These are phyloP conservation scores for Globisporangium barbulae DNA, from an alignment of 352 stramenopile species.

Conservation along the genomic window DNA sequence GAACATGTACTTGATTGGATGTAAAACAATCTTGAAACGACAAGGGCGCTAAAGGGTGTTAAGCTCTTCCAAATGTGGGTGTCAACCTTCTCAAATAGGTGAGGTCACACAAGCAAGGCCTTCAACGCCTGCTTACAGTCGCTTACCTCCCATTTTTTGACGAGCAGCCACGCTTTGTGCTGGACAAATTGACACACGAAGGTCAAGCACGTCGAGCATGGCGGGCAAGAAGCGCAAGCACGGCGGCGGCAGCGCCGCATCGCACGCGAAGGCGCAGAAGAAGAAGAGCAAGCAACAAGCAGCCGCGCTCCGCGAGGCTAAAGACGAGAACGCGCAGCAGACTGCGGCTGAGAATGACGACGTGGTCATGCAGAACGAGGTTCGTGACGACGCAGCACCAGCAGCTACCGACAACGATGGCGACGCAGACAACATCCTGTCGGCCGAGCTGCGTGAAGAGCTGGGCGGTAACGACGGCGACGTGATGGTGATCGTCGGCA, in stretches of 20 bases:
- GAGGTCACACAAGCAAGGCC: not conserved
- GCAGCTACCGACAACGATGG: not conserved
- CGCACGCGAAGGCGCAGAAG: slow-evolving; percentile 39
- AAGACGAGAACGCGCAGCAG: slow-evolving; percentile 13
- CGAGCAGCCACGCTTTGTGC: not conserved
- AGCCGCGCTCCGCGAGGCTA: slow-evolving; percentile 10
- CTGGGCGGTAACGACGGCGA: slow-evolving; percentile 58
- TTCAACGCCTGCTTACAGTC: slow-evolving; percentile 11
- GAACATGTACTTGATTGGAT: slow-evolving; percentile 12
- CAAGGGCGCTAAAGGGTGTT: slow-evolving; percentile 11
- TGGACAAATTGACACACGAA: slow-evolving; percentile 3
- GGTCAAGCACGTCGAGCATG: slow-evolving; percentile 21
- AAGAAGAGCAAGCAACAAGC: slow-evolving; percentile 44
- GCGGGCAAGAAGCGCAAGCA: slow-evolving; percentile 66
- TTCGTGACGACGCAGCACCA: slow-evolving; percentile 5
- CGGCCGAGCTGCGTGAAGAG: slow-evolving; percentile 60
- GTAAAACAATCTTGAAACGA: slow-evolving; percentile 29
- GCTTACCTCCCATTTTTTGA: slow-evolving; percentile 4
- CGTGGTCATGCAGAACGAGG: slow-evolving; percentile 15
- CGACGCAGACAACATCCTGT: slow-evolving; percentile 41
- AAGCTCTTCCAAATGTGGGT: not conserved
- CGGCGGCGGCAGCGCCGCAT: slow-evolving; percentile 23
- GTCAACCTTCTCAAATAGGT: not conserved
- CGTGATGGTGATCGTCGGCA: slow-evolving; percentile 53
- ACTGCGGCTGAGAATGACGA: slow-evolving; percentile 1